phyloP scores from a whole-genome alignment of 2,329 filamentous ascomycete species.

The Lojkania enalia region DNA sequence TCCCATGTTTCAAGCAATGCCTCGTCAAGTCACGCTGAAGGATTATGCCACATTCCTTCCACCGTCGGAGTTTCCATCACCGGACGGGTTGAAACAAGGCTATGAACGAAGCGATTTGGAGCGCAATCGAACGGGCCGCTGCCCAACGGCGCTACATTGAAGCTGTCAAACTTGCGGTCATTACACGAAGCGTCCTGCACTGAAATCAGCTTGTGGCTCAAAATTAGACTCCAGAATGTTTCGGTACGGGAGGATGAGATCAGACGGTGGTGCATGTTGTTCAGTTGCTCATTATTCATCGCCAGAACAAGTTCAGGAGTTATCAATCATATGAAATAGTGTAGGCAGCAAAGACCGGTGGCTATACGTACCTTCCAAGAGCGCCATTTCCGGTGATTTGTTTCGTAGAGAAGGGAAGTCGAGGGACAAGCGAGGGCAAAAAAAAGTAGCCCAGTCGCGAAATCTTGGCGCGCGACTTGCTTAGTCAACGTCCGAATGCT shows the following conservation, averaged over 20 bases:
- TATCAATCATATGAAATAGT: conserved; percentile 52
- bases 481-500: conserved; percentile 31
- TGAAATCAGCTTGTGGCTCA: conserved; percentile 23
- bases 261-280: conserved; percentile 68
- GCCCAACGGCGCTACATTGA: too few relatives aligned
- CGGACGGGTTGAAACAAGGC: too few relatives aligned
- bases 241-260: conserved; percentile 21
- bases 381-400: conserved; percentile 2
- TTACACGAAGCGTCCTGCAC: too few relatives aligned
- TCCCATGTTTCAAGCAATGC: too few relatives aligned
- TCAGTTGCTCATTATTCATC: conserved; percentile 59
- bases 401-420: not conserved
- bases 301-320: conserved; percentile 58
- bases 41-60: too few relatives aligned
- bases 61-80: too few relatives aligned
- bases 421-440: conserved; percentile 26
- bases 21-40: too few relatives aligned
- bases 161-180: too few relatives aligned
- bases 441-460: conserved; percentile 14
- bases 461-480: conserved; percentile 27
- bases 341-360: conserved; percentile 1
- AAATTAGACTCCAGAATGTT: conserved; percentile 13
- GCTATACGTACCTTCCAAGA: conserved; percentile 27
- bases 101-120: too few relatives aligned
- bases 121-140: too few relatives aligned